Percentiles rank a stretch among this genome's conserved stretches.
Evolutionary conservation across 1,284 basidiomycete genomes (phyloP).

Genomic region (Polyporus tsugae): DNA sequence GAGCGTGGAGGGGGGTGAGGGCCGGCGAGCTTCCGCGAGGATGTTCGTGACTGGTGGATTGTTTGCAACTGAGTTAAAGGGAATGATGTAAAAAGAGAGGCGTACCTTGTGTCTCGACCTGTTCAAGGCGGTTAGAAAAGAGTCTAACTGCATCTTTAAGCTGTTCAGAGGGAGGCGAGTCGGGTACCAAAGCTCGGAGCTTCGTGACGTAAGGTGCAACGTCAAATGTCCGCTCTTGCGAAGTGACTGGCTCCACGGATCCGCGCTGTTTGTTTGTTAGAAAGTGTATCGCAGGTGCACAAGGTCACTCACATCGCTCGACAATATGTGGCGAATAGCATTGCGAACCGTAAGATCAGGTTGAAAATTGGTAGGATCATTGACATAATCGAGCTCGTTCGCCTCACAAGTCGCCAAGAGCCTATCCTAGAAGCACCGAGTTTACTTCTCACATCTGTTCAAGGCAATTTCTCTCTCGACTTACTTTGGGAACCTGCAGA

Average conservation of each 20-base stretch:
- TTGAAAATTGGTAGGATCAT: slow-evolving; percentile 76
- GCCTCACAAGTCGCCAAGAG: slow-evolving; percentile 77
- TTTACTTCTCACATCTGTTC: slow-evolving; percentile 7
- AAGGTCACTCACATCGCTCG: slow-evolving; percentile 8
- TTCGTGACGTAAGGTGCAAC: slow-evolving; percentile 18
- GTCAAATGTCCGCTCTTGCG: not conserved
- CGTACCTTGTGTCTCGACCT: slow-evolving; percentile 37
- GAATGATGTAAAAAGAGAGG: not conserved
- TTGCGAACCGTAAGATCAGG: slow-evolving; percentile 75
- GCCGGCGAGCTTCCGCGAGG: slow-evolving; percentile 45
- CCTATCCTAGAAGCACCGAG: slow-evolving; percentile 58
- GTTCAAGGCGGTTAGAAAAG: slow-evolving; percentile 27
- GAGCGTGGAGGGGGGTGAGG: slow-evolving; percentile 60
- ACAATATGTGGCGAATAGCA: slow-evolving; percentile 57
- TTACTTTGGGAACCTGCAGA: slow-evolving; percentile 71
- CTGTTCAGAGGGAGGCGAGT: slow-evolving; percentile 16
- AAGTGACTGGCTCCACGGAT: not conserved
- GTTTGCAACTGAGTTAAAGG: not conserved
- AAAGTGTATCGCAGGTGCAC: not conserved
- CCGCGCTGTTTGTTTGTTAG: not conserved
- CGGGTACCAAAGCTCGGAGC: slow-evolving; percentile 22
- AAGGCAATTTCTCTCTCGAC: slow-evolving; percentile 13
- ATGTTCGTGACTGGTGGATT: slow-evolving; percentile 37
- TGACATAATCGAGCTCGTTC: slow-evolving; percentile 64
- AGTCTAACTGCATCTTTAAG: slow-evolving; percentile 30